Percentiles rank a stretch among this genome's conserved stretches.
Conservation (phyloP, 2,329 filamentous ascomycete species). For the Colletotrichum sp. region DNA sequence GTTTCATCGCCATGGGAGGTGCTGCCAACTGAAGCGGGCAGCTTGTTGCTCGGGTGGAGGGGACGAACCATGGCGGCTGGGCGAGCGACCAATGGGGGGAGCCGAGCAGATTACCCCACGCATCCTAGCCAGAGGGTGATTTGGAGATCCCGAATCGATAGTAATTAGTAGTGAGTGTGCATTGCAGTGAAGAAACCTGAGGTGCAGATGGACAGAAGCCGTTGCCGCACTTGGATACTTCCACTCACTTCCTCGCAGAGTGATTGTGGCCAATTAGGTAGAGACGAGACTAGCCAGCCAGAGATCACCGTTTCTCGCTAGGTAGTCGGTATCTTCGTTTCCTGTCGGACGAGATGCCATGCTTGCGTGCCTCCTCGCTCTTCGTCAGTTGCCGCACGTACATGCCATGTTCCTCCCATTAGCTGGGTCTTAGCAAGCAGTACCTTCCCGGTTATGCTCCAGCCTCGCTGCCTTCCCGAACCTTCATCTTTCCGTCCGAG, state of each 20-base stretch:
- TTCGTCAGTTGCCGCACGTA: background rate
- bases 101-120: background rate
- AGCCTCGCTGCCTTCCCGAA: constrained; percentile 6
- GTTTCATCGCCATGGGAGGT: constrained; percentile 7
- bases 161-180: background rate
- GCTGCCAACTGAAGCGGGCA: constrained; percentile 15
- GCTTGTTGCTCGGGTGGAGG: constrained; percentile 10
- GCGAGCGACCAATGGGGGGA: background rate
- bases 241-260: background rate
- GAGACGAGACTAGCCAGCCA: background rate
- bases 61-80: constrained; percentile 5
- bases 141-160: constrained; percentile 11
- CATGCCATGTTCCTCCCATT: background rate
- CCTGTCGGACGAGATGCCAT: background rate
- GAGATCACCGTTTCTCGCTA: background rate
- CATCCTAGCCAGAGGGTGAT: background rate
- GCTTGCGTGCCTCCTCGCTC: background rate
- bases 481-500: constrained; percentile 1
- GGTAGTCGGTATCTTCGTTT: background rate
- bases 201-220: background rate
- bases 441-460: background rate
- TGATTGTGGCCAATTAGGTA: background rate
- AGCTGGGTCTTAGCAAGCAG: background rate
- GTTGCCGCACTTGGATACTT: background rate
- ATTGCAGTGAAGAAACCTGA: background rate